A percentile compares a stretch with the other conserved stretches of the same genome.
phyloP scores from a whole-genome alignment of 768 basidiomycete genomes.

The Russula ochroleuca region DNA sequence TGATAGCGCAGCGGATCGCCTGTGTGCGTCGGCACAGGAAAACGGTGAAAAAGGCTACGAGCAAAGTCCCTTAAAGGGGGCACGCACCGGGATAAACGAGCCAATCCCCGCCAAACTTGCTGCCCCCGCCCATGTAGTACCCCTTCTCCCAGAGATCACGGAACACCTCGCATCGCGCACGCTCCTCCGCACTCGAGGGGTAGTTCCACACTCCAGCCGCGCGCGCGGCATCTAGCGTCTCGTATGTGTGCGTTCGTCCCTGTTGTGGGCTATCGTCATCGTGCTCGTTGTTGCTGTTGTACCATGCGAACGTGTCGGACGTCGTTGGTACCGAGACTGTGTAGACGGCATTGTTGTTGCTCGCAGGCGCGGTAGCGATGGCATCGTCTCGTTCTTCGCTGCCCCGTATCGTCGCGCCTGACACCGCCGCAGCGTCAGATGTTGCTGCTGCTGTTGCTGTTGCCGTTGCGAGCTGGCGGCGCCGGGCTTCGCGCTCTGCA shows the following conservation, averaged over 20 bases:
- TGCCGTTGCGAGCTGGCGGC: neutral
- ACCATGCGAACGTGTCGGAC: constrained; percentile 68
- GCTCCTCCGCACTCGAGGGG: constrained; percentile 58
- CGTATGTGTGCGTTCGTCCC: constrained; percentile 43
- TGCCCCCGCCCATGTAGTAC: constrained; percentile 82
- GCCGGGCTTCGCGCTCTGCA: constrained; percentile 57
- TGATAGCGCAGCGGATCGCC: constrained; percentile 95
- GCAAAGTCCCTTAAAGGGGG: no score
- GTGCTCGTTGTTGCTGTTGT: constrained; percentile 30
- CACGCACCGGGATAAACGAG: constrained; percentile 88
- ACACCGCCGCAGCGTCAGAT: neutral
- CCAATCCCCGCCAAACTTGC: constrained; percentile 95
- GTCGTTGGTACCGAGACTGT: constrained; percentile 64
- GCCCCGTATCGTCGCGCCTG: neutral
- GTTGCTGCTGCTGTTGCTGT: neutral
- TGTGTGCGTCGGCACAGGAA: constrained; percentile 31
- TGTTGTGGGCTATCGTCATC: constrained; percentile 29
- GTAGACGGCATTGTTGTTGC: constrained; percentile 33
- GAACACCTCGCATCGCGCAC: constrained; percentile 77
- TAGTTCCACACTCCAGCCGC: constrained; percentile 74
- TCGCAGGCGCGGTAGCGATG: neutral
- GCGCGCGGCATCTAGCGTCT: constrained; percentile 56
- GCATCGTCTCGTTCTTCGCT: neutral
- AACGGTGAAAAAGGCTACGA: neutral
- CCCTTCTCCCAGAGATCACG: constrained; percentile 77